Conservation (phyloP, 805 yeast genomes). For the Metschnikowia henanensis region DNA sequence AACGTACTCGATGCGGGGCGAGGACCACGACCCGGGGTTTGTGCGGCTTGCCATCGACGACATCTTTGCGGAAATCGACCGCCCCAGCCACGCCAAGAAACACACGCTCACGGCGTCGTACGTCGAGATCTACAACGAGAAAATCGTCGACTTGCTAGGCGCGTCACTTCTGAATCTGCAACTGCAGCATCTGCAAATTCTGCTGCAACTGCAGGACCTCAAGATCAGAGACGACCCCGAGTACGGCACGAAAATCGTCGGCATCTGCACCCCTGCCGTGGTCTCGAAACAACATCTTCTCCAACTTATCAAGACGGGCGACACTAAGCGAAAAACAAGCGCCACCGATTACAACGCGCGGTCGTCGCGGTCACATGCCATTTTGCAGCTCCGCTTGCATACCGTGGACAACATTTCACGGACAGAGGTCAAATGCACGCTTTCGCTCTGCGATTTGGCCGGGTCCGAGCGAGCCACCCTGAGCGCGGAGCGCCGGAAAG, state of each 20-base stretch:
- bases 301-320: slow-evolving; percentile 64
- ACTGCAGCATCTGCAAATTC: neutral
- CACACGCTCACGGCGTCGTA: slow-evolving; percentile 64
- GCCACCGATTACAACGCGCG: slow-evolving; percentile 88
- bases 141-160: slow-evolving; percentile 59
- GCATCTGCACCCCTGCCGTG: slow-evolving; percentile 65
- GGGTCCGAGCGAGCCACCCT: slow-evolving; percentile 85
- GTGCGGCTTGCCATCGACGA: slow-evolving; percentile 66
- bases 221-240: slow-evolving; percentile 75
- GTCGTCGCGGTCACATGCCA: slow-evolving; percentile 91
- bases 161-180: neutral
- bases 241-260: slow-evolving; percentile 73
- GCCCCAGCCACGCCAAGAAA: slow-evolving; percentile 24
- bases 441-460: slow-evolving; percentile 91
- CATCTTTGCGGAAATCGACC: slow-evolving; percentile 48
- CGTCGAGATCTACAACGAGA: slow-evolving; percentile 86
- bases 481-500: slow-evolving; percentile 80
- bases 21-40: slow-evolving; percentile 61
- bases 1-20: slow-evolving; percentile 84
- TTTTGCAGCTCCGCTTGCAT: slow-evolving; percentile 65
- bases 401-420: slow-evolving; percentile 42
- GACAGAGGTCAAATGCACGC: slow-evolving; percentile 50
- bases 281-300: slow-evolving; percentile 58
- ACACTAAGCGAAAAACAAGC: slow-evolving; percentile 72
- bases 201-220: slow-evolving; percentile 48